Percentiles rank a stretch among this genome's conserved stretches.
Evolutionary conservation across 441 rosid genomes (phyloP).

Genomic region (Hura crepitans): DNA sequence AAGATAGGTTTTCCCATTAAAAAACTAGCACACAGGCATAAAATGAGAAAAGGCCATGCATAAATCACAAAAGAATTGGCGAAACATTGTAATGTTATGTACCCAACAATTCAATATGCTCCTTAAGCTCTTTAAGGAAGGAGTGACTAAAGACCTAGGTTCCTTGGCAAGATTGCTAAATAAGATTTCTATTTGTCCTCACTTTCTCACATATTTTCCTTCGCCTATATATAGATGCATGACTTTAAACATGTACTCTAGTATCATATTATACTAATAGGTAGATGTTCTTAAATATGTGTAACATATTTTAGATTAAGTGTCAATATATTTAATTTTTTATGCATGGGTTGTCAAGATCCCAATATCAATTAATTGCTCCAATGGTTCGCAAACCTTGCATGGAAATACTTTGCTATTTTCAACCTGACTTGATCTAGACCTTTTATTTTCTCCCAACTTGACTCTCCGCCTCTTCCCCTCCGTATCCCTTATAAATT

Average conservation of each 20-base stretch:
- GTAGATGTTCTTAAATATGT: neutral
- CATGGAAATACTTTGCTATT: neutral
- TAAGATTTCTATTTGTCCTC: neutral
- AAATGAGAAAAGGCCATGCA: neutral
- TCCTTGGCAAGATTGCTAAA: neutral
- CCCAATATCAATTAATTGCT: neutral
- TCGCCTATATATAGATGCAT: too few species aligned
- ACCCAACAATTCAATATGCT: neutral
- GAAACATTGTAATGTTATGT: neutral
- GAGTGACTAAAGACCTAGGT: neutral
- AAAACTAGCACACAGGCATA: neutral
- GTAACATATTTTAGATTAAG: neutral
- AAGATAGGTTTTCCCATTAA: too few species aligned
- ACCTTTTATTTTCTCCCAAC: neutral
- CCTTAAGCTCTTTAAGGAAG: neutral
- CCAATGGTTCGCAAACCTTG: neutral
- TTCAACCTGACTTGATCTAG: neutral
- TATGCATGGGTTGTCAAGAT: neutral
- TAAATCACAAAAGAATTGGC: neutral
- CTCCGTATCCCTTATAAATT: too few species aligned
- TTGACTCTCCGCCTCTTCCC: too few species aligned
- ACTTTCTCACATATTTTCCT: neutral
- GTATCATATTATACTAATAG: too few species aligned
- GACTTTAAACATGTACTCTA: too few species aligned
- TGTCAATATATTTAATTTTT: too few species aligned